These are phyloP conservation scores for Crithidia bombi DNA, from an alignment of 208 protist genomes.

Conservation along the genomic window DNA sequence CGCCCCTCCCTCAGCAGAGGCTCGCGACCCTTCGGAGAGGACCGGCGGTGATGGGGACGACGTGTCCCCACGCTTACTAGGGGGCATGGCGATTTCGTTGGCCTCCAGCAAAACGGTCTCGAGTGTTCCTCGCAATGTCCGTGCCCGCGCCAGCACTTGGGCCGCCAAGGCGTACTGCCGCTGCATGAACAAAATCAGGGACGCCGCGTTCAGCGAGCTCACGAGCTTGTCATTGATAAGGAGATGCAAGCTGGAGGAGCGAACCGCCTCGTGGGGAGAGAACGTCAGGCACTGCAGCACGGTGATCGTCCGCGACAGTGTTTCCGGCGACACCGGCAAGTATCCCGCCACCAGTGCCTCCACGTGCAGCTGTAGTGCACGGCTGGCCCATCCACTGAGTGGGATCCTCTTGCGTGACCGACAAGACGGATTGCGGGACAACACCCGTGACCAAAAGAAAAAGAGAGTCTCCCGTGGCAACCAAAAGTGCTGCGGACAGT, in stretches of 20 bases:
- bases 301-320: slow-evolving; percentile 17
- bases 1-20: no score
- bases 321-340: slow-evolving; percentile 22
- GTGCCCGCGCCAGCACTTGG: slow-evolving; percentile 11
- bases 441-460: slow-evolving; percentile 4
- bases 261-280: slow-evolving; percentile 16
- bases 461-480: background rate
- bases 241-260: slow-evolving; percentile 14
- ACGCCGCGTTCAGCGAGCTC: slow-evolving; percentile 5
- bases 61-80: no score
- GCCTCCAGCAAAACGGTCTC: no score
- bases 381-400: slow-evolving; percentile 19
- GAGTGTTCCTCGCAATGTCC: background rate
- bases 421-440: slow-evolving; percentile 1
- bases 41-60: no score
- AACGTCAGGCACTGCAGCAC: slow-evolving; percentile 21
- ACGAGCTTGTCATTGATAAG: slow-evolving; percentile 15
- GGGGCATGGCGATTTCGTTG: no score
- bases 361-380: slow-evolving; percentile 31
- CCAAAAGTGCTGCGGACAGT: slow-evolving; percentile 20
- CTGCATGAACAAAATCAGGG: slow-evolving; percentile 4
- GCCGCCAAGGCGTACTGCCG: slow-evolving; percentile 14
- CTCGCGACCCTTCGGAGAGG: no score
- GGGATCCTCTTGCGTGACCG: slow-evolving; percentile 23
- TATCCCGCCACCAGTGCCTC: slow-evolving; percentile 21